Evolutionary conservation across 169 alveolate genomes (phyloP), one percentile per base, ranked within the genome.

Genomic region (Plasmodium yoelii): DNA sequence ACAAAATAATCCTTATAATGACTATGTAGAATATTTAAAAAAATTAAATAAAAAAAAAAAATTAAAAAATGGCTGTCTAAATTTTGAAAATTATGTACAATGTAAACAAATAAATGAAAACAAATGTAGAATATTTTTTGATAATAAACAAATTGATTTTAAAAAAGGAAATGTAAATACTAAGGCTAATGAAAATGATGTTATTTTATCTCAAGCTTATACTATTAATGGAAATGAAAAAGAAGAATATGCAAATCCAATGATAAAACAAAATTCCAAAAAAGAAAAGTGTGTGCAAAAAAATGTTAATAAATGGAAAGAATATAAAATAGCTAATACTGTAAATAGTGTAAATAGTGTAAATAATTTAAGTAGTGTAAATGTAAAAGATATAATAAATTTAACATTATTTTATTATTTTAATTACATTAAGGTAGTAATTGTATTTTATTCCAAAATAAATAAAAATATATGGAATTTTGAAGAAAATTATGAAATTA

Each of bases 321-420:
- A 34, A 34, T 34, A 34, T 34, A 34, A 0, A 34, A 4, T 34
- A 34, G 6, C 42, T 57, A 24, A 26, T 39, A 12, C 65, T 6
- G 53, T 6, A 13, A 44, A 51, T 34, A 34, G 26, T 53, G 49
- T 86, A 7, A 59, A 47, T 18, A 70, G 60, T 24, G 15, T 70
- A 7, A 44, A 51, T 34, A 34, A 46, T 53, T 61, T 86, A 7
- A 59, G 57, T 18, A 70, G 60, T 24, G 15, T 70, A 7, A 73
- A 59, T 51, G 44, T 86, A 7, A 70, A 59, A 60, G 87, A 70
- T 0, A 59, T 86, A 15, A 86, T 86, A 69, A 86, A 86, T 34
- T 10, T 70, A 44, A 86, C 91, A 9, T 53, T 86, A 44, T 8
- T 86, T 69, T 63, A 49, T 59, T 86, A 86, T 47, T 42, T 39